Evolutionary conservation across 306 rosid species (phyloP), one percentile per base, ranked within the genome.

Genomic region (Argentina anserina): DNA sequence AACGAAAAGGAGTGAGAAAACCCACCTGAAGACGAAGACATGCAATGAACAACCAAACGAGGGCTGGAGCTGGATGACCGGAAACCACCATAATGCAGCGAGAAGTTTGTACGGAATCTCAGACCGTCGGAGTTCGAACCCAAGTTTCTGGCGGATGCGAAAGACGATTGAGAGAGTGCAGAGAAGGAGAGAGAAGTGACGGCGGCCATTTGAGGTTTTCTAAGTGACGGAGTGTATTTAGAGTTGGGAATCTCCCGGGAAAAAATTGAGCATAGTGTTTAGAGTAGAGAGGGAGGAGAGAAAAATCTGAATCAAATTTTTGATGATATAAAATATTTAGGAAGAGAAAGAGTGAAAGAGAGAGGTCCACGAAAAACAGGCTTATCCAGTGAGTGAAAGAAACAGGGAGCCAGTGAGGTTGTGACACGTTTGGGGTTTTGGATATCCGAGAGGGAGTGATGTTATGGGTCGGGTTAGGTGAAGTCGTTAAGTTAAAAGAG

Each of bases 171-270:
- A 75, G 61, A 76, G 3, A 84, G 39, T 9, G 86, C 84, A 40
- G 96, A 89, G 77, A 90, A 86, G 39, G 96, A 86, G 60, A 89
- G 60, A 66, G 96, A 84, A 81, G 83, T 80, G 64, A 93, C 82
- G 42, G 96, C 87, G 1, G 93, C 97, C 98, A 90, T 93, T 67
- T 11, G 65, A 39, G 64, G 45, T 3, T n/a, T n/a, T 8, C 3
- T 37, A 58, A 41, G 65, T 62, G 42, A 52, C 14, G 65, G 15
- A 3, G 39, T 49, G 25, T 2, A 17, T 72, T 59, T 50, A 52
- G 31, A 75, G n/a, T 77, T 42, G 78, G 73, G 63, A 69, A 70
- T 6, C 79, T 76, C 60, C 79, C 49, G 67, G 70, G 85, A 79
- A 76, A 81, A 76, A 41, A 36, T 42, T 60, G 42, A 61, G 81